phyloP scores from a whole-genome alignment of 352 stramenopile species.

The Blastocystis sp. region DNA sequence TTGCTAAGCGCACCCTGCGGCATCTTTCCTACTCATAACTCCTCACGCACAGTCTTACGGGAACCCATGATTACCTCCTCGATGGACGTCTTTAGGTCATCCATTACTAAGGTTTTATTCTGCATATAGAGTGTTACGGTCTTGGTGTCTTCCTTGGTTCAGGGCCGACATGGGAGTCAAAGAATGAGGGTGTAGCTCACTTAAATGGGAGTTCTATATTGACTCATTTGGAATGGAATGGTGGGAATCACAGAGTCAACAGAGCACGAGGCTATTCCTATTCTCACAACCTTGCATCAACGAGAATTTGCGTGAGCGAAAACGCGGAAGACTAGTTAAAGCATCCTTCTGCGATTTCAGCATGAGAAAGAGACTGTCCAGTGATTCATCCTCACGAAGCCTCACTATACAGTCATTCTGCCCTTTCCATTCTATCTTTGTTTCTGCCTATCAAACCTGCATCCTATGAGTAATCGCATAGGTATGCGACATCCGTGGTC shows the following conservation, averaged over 20 bases:
- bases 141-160: neutral
- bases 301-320: no score
- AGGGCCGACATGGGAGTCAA: neutral
- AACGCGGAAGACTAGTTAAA: no score
- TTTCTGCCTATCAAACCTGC: neutral
- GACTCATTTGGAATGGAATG: no score
- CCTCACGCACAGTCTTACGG: neutral
- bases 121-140: neutral
- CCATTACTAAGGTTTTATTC: neutral
- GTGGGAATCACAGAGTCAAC: no score
- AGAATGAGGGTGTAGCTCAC: neutral
- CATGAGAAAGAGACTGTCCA: no score
- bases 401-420: neutral
- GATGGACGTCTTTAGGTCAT: neutral
- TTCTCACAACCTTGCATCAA: no score
- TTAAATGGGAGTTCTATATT: no score
- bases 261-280: no score
- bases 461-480: neutral
- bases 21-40: constrained; percentile 9
- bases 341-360: no score
- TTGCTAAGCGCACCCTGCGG: constrained; percentile 62
- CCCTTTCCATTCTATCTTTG: neutral
- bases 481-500: neutral
- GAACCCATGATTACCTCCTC: constrained; percentile 30
- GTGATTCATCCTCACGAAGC: no score